Conservation (phyloP, 1,139 yeast species). For the Meyerozyma smithsonii region DNA sequence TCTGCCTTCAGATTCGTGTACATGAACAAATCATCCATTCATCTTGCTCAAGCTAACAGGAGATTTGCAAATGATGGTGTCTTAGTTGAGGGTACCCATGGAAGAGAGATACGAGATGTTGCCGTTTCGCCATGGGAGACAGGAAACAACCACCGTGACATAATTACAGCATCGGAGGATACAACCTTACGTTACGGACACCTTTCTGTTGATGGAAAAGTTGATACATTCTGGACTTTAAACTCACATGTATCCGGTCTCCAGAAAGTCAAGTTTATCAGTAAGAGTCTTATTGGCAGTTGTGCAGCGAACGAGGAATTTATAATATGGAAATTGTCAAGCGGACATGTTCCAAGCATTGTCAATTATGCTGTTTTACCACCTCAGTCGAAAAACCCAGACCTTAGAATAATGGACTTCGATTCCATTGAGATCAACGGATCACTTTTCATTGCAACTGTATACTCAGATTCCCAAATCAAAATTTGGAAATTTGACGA, state of each 20-base stretch:
- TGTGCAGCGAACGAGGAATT: slow-evolving; percentile 93
- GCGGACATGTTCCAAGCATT: slow-evolving; percentile 37
- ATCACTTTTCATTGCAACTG: slow-evolving; percentile 50
- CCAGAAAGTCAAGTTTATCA: slow-evolving; percentile 66
- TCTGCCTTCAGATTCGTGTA: slow-evolving; percentile 37
- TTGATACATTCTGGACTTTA: slow-evolving; percentile 54
- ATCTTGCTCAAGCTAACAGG: slow-evolving; percentile 21
- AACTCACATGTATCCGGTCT: slow-evolving; percentile 86
- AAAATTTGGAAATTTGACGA: slow-evolving; percentile 56
- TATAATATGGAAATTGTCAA: slow-evolving; percentile 63
- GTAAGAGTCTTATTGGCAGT: slow-evolving; percentile 41
- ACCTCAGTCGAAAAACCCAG: slow-evolving; percentile 54
- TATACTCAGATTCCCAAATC: slow-evolving; percentile 80
- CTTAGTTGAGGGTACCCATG: slow-evolving; percentile 67
- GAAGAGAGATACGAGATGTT: slow-evolving; percentile 79
- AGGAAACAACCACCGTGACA: slow-evolving; percentile 10
- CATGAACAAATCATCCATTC: slow-evolving; percentile 49
- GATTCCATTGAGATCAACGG: slow-evolving; percentile 30
- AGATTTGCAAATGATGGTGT: slow-evolving; percentile 25
- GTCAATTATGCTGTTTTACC: slow-evolving; percentile 45
- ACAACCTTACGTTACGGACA: slow-evolving; percentile 63
- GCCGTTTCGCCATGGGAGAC: slow-evolving; percentile 33
- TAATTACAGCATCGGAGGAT: slow-evolving; percentile 86
- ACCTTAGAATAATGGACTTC: slow-evolving; percentile 86
- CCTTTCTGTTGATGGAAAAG: slow-evolving; percentile 35